A percentile compares a stretch with the other conserved stretches of the same genome.
Evolutionary conservation across 768 basidiomycete genomes (phyloP).

Genomic region (Leucocoprinus sp.): DNA sequence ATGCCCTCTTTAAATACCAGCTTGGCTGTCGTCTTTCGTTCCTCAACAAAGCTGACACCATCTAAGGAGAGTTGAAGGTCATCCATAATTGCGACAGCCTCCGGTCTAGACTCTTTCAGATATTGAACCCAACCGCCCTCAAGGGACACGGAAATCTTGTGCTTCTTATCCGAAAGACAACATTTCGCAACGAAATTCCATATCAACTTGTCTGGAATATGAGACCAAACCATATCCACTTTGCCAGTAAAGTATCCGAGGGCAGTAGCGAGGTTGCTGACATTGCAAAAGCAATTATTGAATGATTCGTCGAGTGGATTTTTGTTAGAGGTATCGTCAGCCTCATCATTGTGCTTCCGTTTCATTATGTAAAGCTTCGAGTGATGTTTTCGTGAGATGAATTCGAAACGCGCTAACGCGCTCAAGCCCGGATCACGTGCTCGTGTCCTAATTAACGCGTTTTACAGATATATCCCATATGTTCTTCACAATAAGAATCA

Average conservation of each 20-base stretch:
- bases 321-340: conserved; percentile 3
- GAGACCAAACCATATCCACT: conserved; percentile 4
- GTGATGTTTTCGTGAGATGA: background rate
- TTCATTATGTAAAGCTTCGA: background rate
- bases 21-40: background rate
- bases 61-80: conserved; percentile 5
- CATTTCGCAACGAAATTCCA: background rate
- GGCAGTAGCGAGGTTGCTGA: background rate
- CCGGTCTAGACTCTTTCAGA: background rate
- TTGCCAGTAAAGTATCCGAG: conserved; percentile 5
- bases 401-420: background rate
- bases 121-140: conserved; percentile 6
- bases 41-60: background rate
- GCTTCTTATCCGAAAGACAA: background rate
- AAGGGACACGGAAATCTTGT: conserved; percentile 1
- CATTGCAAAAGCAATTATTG: conserved; percentile 10
- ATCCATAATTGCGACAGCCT: conserved; percentile 1
- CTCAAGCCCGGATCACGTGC: conserved; percentile 6
- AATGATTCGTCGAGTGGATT: conserved; percentile 4
- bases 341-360: conserved; percentile 6
- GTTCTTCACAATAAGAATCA: no score
- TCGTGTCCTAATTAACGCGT: no score
- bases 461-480: no score
- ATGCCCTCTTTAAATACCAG: conserved; percentile 16
- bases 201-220: conserved; percentile 2